Evolutionary conservation across 495 filamentous ascomycete genomes (phyloP).

Genomic region (Geopyxis carbonaria): DNA sequence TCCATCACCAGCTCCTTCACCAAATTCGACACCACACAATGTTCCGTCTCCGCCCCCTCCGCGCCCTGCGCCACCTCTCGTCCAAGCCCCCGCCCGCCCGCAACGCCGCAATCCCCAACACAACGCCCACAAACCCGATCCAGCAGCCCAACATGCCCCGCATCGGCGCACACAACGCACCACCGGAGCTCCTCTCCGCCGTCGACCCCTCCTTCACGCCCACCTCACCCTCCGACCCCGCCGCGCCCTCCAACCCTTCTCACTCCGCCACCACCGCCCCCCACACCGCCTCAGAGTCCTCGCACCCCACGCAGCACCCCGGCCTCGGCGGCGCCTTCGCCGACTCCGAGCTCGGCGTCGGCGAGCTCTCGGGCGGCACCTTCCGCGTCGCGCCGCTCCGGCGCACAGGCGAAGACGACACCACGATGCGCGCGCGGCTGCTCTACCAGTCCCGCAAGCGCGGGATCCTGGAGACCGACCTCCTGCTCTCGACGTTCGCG

Average conservation of each 20-base stretch:
- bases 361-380: conserved; percentile 73
- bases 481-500: conserved; percentile 91
- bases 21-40: no score
- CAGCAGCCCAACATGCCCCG: conserved; percentile 26
- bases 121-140: conserved; percentile 9
- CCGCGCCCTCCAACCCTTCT: conserved; percentile 44
- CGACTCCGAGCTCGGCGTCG: conserved; percentile 58
- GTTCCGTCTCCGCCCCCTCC: conserved; percentile 23
- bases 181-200: background rate
- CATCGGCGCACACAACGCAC: conserved; percentile 8
- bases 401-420: conserved; percentile 58
- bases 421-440: conserved; percentile 74
- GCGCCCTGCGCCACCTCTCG: no score
- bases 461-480: conserved; percentile 86
- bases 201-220: background rate
- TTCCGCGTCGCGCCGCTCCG: conserved; percentile 83
- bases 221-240: conserved; percentile 24
- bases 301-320: background rate
- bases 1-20: no score
- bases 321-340: conserved; percentile 14
- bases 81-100: conserved; percentile 26
- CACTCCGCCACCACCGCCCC: conserved; percentile 8
- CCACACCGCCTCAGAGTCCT: background rate
- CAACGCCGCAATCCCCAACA: conserved; percentile 23
- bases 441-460: conserved; percentile 95